Evolutionary conservation across 768 basidiomycete species (phyloP).

Genomic region (Termitomyces sp.): DNA sequence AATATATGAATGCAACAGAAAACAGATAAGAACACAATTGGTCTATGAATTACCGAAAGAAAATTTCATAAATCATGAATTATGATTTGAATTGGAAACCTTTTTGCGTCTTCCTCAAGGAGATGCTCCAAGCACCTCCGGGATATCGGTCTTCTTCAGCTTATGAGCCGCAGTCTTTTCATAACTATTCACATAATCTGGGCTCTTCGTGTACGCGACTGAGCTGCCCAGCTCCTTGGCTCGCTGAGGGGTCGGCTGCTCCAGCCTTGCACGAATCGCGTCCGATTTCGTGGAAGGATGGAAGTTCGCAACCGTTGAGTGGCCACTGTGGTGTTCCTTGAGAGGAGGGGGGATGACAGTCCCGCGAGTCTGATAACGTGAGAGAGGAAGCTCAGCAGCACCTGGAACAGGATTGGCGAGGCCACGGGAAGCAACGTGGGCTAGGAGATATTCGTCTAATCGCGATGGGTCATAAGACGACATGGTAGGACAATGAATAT

Average conservation of each 20-base stretch:
- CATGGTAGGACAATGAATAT: neutral
- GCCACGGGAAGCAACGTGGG: conserved; percentile 14
- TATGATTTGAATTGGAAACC: neutral
- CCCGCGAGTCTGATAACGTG: conserved; percentile 10
- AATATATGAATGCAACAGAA: neutral
- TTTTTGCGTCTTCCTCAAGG: neutral
- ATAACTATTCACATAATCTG: conserved; percentile 27
- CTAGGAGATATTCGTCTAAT: conserved; percentile 27
- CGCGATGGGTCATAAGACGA: neutral
- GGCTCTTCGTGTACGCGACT: conserved; percentile 26
- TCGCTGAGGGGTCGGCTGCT: conserved; percentile 27
- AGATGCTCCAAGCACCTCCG: conserved; percentile 3
- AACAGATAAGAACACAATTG: neutral
- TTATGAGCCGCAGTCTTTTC: conserved; percentile 11
- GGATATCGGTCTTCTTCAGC: neutral
- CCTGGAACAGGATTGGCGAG: conserved; percentile 7
- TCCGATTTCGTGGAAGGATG: conserved; percentile 15
- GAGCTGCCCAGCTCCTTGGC: conserved; percentile 17
- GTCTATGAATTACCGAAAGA: neutral
- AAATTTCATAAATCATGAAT: neutral
- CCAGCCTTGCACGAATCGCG: conserved; percentile 10
- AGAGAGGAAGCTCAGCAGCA: conserved; percentile 8
- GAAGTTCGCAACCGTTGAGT: conserved; percentile 20
- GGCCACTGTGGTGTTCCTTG: conserved; percentile 21
- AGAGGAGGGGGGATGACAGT: conserved; percentile 11